Percentiles rank a stretch among this genome's conserved stretches.
phyloP scores from a whole-genome alignment of 805 yeast genomes.

The Yamadazyma insecticola region DNA sequence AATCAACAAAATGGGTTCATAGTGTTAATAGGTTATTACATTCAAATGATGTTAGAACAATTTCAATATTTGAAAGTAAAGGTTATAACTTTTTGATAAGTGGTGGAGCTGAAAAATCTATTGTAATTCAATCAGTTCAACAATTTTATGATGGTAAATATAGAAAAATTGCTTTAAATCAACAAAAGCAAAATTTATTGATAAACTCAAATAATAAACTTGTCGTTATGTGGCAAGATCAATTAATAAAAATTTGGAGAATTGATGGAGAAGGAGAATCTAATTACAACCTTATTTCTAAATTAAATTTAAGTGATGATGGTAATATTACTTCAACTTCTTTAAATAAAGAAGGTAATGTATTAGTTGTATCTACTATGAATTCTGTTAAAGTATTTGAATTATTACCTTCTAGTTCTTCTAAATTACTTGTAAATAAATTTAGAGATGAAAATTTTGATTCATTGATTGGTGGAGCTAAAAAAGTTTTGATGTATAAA shows the following conservation, averaged over 20 bases:
- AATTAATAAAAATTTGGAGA: constrained; percentile 76
- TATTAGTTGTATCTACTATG: constrained; percentile 68
- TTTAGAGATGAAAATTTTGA: constrained; percentile 42
- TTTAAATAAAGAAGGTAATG: constrained; percentile 59
- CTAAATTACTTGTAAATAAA: constrained; percentile 46
- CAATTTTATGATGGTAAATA: constrained; percentile 70
- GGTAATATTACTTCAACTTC: constrained; percentile 72
- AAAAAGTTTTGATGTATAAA: constrained; percentile 42
- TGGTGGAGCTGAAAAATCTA: constrained; percentile 76
- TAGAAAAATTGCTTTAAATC: constrained; percentile 63
- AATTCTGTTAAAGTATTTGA: constrained; percentile 65
- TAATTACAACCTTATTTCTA: constrained; percentile 57
- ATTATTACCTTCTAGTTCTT: constrained; percentile 36
- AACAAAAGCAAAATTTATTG: constrained; percentile 49
- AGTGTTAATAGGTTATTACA: constrained; percentile 75
- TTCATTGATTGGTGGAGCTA: constrained; percentile 52
- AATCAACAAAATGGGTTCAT: constrained; percentile 63
- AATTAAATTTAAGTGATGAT: constrained; percentile 64
- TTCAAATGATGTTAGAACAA: constrained; percentile 78
- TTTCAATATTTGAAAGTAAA: constrained; percentile 65
- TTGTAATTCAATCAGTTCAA: constrained; percentile 61
- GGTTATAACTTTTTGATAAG: constrained; percentile 66
- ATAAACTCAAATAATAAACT: constrained; percentile 45
- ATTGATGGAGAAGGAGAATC: constrained; percentile 21
- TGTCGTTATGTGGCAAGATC: constrained; percentile 77